These are phyloP conservation scores for Closterium sp. DNA, from an alignment of 139 green algal genomes.

Conservation along the genomic window DNA sequence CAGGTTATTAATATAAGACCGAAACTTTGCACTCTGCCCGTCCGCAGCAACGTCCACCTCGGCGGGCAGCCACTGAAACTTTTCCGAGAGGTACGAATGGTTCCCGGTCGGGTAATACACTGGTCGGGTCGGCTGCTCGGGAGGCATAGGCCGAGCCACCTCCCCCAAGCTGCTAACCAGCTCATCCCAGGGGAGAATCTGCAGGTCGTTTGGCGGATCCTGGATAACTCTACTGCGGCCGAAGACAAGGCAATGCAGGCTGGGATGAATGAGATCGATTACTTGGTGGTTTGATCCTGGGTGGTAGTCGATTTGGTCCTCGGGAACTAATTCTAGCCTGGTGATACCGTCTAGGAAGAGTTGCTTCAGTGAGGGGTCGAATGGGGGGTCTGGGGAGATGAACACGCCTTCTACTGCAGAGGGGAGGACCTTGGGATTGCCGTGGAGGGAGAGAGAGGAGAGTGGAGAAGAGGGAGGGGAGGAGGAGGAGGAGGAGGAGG, in stretches of 20 bases:
- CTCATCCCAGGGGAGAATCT: background rate
- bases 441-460: background rate
- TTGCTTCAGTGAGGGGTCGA: background rate
- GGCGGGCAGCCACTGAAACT: background rate
- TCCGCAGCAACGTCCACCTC: background rate
- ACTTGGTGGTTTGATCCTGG: background rate
- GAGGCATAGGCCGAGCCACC: background rate
- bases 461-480: too few species aligned
- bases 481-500: too few species aligned
- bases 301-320: background rate
- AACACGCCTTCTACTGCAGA: background rate
- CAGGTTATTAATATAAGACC: background rate
- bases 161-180: background rate
- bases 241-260: background rate
- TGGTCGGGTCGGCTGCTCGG: background rate
- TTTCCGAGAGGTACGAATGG: background rate
- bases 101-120: background rate
- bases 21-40: background rate
- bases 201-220: background rate
- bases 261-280: background rate
- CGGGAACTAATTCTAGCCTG: background rate
- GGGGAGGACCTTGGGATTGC: background rate
- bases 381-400: background rate
- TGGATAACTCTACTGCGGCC: background rate
- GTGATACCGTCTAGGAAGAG: background rate